Evolutionary conservation across 2,329 filamentous ascomycete species (phyloP), one percentile per base, ranked within the genome.

Genomic region (Didymosphaeria variabile): DNA sequence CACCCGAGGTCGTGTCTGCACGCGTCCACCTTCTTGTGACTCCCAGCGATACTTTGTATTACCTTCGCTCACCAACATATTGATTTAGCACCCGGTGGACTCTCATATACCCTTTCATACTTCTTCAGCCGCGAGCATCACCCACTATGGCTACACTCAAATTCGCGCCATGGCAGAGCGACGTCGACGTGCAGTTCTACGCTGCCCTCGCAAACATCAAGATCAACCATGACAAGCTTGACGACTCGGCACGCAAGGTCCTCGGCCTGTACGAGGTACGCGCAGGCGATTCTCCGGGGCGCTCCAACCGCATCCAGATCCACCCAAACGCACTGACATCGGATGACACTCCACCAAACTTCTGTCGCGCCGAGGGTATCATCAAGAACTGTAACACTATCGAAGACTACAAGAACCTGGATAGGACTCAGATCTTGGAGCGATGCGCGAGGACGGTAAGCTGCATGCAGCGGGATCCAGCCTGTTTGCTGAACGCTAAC

Each of bases 351-450:
- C 74, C 76, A 21, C 72, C 72, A 0, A 77, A 75, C 44, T 88
- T 87, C 72, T 92, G 90, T 74, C 90, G 94, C 68, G 94, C 92
- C 49, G 94, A 98, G 78, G 95, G 95, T 62, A 92, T 92, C 75
- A 96, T 99, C 72, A 94, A 91, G 77, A 99, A 99, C 80, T 90
- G 94, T 74, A 99, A 99, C 77, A 98, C 95, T 1, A 87, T 97
- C 69, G 94, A 98, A 70, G 93, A 95, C 73, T 98, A 97, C 79
- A 92, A 90, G 74, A 91, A 90, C 66, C 86, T 90, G 65, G 92
- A 98, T 78, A 95, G 94, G 77, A 77, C 85, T 12, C 88, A 89
- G 36, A 88, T 97, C 78, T 85, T 98, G 51, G 88, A 92, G 64
- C 89, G 90, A 63, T 90, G 92, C 40, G 94, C 90, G 12, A 87